phyloP scores from a whole-genome alignment of 805 yeast species.

The Brettanomyces naardenensis region DNA sequence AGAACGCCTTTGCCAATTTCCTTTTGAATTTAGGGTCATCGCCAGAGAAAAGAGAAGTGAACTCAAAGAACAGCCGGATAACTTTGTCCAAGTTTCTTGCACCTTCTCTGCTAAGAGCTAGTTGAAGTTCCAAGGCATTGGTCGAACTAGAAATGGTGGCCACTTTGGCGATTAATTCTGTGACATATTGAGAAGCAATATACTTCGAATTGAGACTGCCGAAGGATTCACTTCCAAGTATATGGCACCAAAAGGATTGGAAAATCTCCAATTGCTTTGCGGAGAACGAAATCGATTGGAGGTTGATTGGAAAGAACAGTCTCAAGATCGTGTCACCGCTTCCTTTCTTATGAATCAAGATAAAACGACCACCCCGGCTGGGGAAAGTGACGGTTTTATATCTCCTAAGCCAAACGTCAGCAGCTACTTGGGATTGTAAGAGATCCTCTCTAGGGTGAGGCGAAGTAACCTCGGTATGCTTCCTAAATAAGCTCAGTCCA shows the following conservation, averaged over 20 bases:
- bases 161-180: constrained; percentile 32
- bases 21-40: constrained; percentile 8
- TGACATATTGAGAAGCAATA: constrained; percentile 26
- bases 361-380: constrained; percentile 17
- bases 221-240: constrained; percentile 56
- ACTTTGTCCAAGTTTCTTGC: constrained; percentile 27
- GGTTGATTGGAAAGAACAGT: constrained; percentile 30
- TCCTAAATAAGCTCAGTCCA: not conserved
- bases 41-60: constrained; percentile 14
- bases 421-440: constrained; percentile 3
- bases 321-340: constrained; percentile 33
- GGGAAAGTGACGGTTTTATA: constrained; percentile 19
- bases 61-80: constrained; percentile 27
- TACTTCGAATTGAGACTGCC: constrained; percentile 41
- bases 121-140: constrained; percentile 35
- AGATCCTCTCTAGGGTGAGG: too few species aligned
- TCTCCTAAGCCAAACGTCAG: constrained; percentile 15
- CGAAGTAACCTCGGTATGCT: not conserved
- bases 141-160: constrained; percentile 13
- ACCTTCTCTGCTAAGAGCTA: constrained; percentile 42
- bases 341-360: constrained; percentile 29
- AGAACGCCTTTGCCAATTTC: constrained; percentile 32
- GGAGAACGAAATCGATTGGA: constrained; percentile 5
- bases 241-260: constrained; percentile 41
- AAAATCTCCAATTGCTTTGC: constrained; percentile 22